These are phyloP conservation scores for Triticum timopheevii DNA, from an alignment of 176 grass and related monocot genomes.

Conservation along the genomic window DNA sequence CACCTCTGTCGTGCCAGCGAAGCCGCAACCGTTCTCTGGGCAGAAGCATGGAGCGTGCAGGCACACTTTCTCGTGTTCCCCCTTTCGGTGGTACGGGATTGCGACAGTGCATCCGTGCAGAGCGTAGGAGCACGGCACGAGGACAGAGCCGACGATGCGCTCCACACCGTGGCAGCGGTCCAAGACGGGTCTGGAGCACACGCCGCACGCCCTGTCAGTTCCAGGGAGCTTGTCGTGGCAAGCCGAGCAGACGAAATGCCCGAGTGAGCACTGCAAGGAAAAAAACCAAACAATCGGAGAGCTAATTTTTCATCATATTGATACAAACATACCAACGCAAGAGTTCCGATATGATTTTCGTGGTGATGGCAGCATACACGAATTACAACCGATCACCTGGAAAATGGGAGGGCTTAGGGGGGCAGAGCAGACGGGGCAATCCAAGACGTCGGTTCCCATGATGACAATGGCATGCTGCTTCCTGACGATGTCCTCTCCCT, in stretches of 20 bases:
- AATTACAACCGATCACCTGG: too few relatives aligned
- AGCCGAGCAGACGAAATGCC: background rate
- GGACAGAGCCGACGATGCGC: background rate
- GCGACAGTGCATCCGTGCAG: background rate
- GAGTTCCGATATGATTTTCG: too few relatives aligned
- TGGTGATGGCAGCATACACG: too few relatives aligned
- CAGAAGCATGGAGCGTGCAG: background rate
- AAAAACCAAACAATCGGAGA: too few relatives aligned
- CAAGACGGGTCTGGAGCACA: background rate
- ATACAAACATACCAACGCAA: too few relatives aligned
- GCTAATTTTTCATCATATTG: too few relatives aligned
- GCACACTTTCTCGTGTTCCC: background rate
- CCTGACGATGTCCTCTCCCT: too few relatives aligned
- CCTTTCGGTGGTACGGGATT: background rate
- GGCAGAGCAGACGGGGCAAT: too few relatives aligned
- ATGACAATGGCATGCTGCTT: too few relatives aligned
- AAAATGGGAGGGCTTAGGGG: too few relatives aligned
- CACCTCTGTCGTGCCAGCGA: background rate
- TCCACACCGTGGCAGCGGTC: background rate
- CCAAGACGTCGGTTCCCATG: too few relatives aligned
- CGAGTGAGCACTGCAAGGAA: background rate
- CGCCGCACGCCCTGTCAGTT: background rate
- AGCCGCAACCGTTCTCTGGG: background rate
- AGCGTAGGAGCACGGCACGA: background rate
- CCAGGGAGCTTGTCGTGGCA: background rate